Percentiles rank a stretch among this genome's conserved stretches.
Conservation (phyloP, 345 rosid genomes). For the Boechera stricta region DNA sequence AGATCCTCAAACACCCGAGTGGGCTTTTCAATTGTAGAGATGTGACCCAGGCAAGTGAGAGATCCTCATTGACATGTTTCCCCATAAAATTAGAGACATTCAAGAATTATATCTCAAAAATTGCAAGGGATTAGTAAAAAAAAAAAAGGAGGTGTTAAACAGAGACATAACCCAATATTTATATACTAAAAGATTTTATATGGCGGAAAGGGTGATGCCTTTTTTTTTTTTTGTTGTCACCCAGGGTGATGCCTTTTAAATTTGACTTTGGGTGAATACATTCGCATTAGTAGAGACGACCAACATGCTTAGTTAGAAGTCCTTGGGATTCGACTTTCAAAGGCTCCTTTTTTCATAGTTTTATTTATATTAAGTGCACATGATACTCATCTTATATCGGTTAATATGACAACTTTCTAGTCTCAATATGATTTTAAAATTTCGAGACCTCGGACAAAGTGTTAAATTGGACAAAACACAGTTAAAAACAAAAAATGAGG, state of each 20-base stretch:
- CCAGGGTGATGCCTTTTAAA: conserved; percentile 32
- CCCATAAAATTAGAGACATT: neutral
- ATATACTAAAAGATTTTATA: neutral
- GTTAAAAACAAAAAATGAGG: conserved; percentile 7
- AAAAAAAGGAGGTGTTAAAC: neutral
- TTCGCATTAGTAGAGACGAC: conserved; percentile 43
- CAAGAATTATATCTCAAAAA: neutral
- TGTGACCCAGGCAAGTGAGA: no score
- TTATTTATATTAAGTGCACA: conserved; percentile 9
- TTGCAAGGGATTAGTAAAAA: no score
- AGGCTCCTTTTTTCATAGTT: no score
- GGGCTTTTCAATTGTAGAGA: no score
- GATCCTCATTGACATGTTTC: neutral
- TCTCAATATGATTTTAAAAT: conserved; percentile 26
- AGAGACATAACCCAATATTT: neutral
- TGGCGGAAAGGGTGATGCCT: conserved; percentile 18
- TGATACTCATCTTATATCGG: conserved; percentile 21
- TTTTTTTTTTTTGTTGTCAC: neutral
- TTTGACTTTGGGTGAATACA: conserved; percentile 40
- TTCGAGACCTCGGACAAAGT: conserved; percentile 39
- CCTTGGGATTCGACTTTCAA: conserved; percentile 41
- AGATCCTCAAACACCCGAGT: no score
- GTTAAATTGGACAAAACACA: conserved; percentile 35
- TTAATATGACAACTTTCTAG: conserved; percentile 39
- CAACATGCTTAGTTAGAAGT: conserved; percentile 42